Evolutionary conservation across 1,284 basidiomycete species (phyloP).

Genomic region (Apiotrichum brassicae): DNA sequence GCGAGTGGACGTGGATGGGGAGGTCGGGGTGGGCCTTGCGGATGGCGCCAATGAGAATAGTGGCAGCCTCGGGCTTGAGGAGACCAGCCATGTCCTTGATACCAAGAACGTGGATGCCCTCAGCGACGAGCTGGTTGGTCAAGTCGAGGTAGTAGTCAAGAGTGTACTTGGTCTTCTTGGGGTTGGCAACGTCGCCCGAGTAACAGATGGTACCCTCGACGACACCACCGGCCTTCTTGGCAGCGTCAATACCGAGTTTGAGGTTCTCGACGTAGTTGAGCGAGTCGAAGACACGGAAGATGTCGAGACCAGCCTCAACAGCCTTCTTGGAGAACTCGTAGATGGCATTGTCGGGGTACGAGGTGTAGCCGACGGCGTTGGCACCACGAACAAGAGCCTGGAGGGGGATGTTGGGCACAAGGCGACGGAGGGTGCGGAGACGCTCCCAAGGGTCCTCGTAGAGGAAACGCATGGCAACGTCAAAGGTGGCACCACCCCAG

Average conservation of each 20-base stretch:
- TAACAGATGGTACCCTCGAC: constrained; percentile 98
- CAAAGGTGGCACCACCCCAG: constrained; percentile 99
- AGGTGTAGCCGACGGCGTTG: constrained; percentile 98
- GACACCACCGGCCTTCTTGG: constrained; percentile 99
- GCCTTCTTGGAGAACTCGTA: constrained; percentile 98
- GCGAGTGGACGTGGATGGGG: constrained; percentile 98
- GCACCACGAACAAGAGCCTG: constrained; percentile 98
- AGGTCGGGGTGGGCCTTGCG: constrained; percentile 94
- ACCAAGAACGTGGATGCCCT: constrained; percentile 95
- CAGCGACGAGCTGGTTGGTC: constrained; percentile 83
- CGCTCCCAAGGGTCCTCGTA: constrained; percentile 99
- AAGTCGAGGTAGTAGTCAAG: constrained; percentile 97
- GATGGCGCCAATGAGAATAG: constrained; percentile 86
- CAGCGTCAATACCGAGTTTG: constrained; percentile 94
- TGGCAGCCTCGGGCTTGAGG: constrained; percentile 90
- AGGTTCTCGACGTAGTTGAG: constrained; percentile 97
- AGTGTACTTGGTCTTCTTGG: constrained; percentile 96
- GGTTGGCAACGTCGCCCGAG: constrained; percentile 93
- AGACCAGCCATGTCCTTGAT: constrained; percentile 99
- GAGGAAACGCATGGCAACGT: constrained; percentile 98
- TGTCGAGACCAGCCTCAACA: constrained; percentile 97
- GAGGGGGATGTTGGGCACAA: constrained; percentile 98
- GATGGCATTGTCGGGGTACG: constrained; percentile 98
- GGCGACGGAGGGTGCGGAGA: constrained; percentile 83
- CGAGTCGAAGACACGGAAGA: constrained; percentile 99